Conservation (phyloP, 1,284 basidiomycete species). For the Tilletiaria anomala region DNA sequence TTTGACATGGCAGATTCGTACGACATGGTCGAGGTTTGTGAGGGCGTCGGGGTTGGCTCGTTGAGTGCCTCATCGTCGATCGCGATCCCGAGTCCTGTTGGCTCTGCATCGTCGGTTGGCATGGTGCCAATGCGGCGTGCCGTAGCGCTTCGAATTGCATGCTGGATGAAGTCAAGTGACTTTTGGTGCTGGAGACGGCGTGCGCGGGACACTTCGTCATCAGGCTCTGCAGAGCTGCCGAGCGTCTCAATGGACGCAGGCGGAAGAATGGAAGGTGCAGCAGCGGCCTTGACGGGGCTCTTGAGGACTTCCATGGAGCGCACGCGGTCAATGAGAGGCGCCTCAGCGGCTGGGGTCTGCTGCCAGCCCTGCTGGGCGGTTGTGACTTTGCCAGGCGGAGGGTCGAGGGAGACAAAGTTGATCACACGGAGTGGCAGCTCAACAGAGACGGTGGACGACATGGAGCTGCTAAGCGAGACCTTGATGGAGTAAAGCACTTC, state of each 20-base stretch:
- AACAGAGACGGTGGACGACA: slow-evolving; percentile 54
- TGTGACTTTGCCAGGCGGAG: slow-evolving; percentile 45
- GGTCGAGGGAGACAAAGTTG: slow-evolving; percentile 67
- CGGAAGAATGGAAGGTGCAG: neutral
- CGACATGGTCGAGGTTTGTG: neutral
- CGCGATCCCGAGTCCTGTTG: slow-evolving; percentile 4
- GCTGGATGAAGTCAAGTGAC: slow-evolving; percentile 39
- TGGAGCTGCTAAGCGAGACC: slow-evolving; percentile 54
- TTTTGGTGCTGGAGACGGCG: slow-evolving; percentile 30
- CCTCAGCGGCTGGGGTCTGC: slow-evolving; percentile 1
- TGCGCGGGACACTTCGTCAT: slow-evolving; percentile 6
- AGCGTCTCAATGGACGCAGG: too few relatives aligned
- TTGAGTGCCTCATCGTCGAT: slow-evolving; percentile 8
- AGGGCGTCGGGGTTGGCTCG: neutral
- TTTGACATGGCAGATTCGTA: too few relatives aligned
- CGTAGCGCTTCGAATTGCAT: slow-evolving; percentile 37
- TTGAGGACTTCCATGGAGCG: slow-evolving; percentile 26
- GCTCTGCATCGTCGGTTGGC: slow-evolving; percentile 1
- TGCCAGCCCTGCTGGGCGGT: neutral
- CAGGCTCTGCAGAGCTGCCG: neutral
- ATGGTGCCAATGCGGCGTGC: slow-evolving; percentile 10
- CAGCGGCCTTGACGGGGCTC: slow-evolving; percentile 9
- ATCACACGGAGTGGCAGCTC: slow-evolving; percentile 59
- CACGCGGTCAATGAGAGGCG: slow-evolving; percentile 22
- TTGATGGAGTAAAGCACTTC: slow-evolving; percentile 66